Base-by-base conservation (phyloP, 179 eudicot species). In the Dionaea muscipula region DNA sequence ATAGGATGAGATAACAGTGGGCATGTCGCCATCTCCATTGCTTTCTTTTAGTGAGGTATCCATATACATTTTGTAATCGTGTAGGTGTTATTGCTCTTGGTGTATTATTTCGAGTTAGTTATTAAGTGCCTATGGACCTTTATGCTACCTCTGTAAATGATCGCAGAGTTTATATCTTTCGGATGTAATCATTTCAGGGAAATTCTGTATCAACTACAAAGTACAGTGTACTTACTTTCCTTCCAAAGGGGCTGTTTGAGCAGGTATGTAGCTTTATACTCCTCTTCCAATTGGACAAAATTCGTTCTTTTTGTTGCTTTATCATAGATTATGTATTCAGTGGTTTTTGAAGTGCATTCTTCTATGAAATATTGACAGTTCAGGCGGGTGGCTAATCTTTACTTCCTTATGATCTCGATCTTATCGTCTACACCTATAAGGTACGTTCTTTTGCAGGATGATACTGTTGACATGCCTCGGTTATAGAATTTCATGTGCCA, bases 381-480 rank as follows among this genome's bases (percentile, higher is more conserved):
- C 77, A 93, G 96, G 73, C 83, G 99, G 81, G 96, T 93, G 58
- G 99, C 99, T 68, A 93, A 93, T 73, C 71, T 83, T 55, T 93
- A 93, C 80, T 93, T 93, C 75, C 95, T 93, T 65, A 65, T 71
- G 70, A 85, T 93, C 67, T 88, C 99, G 21, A 85, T 88, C 66
- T 72, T 93, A 59, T 93, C 99, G 17, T 72, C 82, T 66, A 93
- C 99, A 18, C 94, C 96, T 19, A 73, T 88, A 73, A 93, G 99
- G 96, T 93, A 84, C 52, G 75, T 45, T 68, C 41, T 52, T 46
- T 49, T 25, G 36, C 7, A 39, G 51, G 35, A 11, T 1, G 38
- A 26, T 65, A 26, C 12, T 25, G 25, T 60, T 17, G 35, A 17
- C 13, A 15, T n/a, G n/a, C n/a, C n/a, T n/a, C n/a, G n/a, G n/a